Evolutionary conservation across 75 land plant genomes (phyloP), one percentile per base, ranked within the genome.

Genomic region (Selaginella moellendorffii): DNA sequence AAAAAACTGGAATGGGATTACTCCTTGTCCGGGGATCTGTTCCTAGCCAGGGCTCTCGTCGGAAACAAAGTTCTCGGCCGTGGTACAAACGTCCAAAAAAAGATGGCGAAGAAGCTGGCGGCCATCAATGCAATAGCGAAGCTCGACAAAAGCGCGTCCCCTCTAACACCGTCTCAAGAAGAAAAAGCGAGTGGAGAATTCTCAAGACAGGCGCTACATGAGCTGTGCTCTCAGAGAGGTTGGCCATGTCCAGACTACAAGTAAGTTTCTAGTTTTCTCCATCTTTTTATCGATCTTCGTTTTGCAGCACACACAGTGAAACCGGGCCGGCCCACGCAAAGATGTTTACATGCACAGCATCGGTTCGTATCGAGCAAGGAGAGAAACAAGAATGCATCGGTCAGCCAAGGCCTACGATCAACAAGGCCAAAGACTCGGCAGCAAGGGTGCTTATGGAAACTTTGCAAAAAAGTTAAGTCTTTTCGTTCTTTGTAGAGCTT

Each of bases 281-380:
- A 26, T 1, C 2, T 30, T 20, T 10, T 31, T n/a, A n/a, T 2
- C 20, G 52, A 12, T 8, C 26, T 31, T 24, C 26, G 14, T 28
- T 29, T 64, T 52, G 46, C 46, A 24, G 42, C 63, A 20, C 64
- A 89, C 84, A 75, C 86, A 85, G 72, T 46, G 99, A 95, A 74
- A 89, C 96, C 27, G 99, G 99, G 17, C 99, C 99, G 21, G 97
- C 96, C 21, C 99, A 95, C 75, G 99, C 97, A 18, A 95, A 95
- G 70, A 79, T 90, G 63, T 95, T 95, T 63, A 87, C 88, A 0
- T 95, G 77, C 66, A 80, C 91, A 9, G 97, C 89, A 8, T 71
- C 85, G 0, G 84, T 90, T 51, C 85, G 82, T 53, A 89, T 87
- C 18, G 84, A 84, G 63, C 70, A 70, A 30, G 99, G 99, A 26